A percentile compares a stretch with the other conserved stretches of the same genome.
Evolutionary conservation across 768 basidiomycete genomes (phyloP).

Genomic region (Russula sp.): DNA sequence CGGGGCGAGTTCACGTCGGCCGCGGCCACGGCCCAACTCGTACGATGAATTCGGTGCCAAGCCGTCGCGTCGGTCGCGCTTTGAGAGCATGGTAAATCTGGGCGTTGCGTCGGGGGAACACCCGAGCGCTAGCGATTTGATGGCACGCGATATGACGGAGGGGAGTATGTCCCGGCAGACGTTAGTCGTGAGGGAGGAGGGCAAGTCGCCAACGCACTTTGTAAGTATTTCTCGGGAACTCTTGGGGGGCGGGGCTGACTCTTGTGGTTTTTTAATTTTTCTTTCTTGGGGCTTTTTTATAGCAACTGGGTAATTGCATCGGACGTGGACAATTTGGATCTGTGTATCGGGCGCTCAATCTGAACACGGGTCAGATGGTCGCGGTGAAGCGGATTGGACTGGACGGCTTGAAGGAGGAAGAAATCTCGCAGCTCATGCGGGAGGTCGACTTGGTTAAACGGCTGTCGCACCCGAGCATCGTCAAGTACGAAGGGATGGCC

Average conservation of each 20-base stretch:
- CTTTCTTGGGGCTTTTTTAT: background rate
- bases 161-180: constrained; percentile 59
- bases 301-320: constrained; percentile 98
- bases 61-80: constrained; percentile 49
- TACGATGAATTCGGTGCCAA: constrained; percentile 58
- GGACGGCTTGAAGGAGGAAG: constrained; percentile 84
- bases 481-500: constrained; percentile 95
- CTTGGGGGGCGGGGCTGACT: background rate
- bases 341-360: constrained; percentile 89
- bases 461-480: constrained; percentile 89
- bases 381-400: constrained; percentile 95
- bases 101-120: constrained; percentile 40
- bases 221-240: constrained; percentile 39
- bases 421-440: constrained; percentile 84
- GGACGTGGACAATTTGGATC: constrained; percentile 96
- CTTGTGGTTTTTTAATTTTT: no score
- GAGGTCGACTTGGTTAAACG: constrained; percentile 92
- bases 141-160: constrained; percentile 54
- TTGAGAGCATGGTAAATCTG: constrained; percentile 66
- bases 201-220: constrained; percentile 71
- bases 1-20: constrained; percentile 41
- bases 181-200: constrained; percentile 73
- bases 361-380: constrained; percentile 95
- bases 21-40: constrained; percentile 55
- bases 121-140: constrained; percentile 59